phyloP scores from a whole-genome alignment of 1,284 basidiomycete genomes.

The Sanghuangporus sanghuang region DNA sequence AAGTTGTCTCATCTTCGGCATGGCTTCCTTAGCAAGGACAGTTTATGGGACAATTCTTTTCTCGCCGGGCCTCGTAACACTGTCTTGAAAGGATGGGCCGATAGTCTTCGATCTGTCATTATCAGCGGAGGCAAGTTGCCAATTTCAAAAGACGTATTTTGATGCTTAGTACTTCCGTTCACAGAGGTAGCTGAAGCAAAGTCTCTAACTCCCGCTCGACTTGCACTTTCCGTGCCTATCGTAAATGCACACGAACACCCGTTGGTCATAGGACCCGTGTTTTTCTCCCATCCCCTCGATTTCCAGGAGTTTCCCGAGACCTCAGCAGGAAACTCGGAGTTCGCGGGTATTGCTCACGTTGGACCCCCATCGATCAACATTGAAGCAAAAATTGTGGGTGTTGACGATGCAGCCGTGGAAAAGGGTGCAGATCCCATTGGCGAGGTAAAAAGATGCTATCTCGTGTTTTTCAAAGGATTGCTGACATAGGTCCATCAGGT shows the following conservation, averaged over 20 bases:
- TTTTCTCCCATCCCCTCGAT: constrained; percentile 71
- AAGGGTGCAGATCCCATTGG: constrained; percentile 54
- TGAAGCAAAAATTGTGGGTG: constrained; percentile 61
- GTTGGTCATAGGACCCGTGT: constrained; percentile 58
- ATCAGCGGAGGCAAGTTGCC: constrained; percentile 53
- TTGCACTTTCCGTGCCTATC: constrained; percentile 67
- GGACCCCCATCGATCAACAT: constrained; percentile 72
- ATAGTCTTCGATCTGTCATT: constrained; percentile 55
- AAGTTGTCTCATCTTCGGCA: constrained; percentile 60
- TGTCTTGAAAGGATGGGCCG: constrained; percentile 52
- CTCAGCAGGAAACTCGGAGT: constrained; percentile 24
- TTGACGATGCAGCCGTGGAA: constrained; percentile 60
- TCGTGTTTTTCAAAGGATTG: constrained; percentile 33
- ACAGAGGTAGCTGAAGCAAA: constrained; percentile 22
- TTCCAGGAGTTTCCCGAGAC: constrained; percentile 55
- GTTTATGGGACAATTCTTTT: constrained; percentile 72
- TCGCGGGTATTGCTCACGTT: constrained; percentile 44
- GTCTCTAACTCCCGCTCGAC: constrained; percentile 51
- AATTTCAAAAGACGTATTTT: background rate
- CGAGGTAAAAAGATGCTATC: constrained; percentile 31
- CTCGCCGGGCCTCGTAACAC: constrained; percentile 59
- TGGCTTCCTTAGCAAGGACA: constrained; percentile 69
- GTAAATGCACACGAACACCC: constrained; percentile 58
- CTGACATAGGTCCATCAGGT: constrained; percentile 29
- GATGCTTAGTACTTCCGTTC: background rate